These are phyloP conservation scores for Mycogone perniciosa DNA, from an alignment of 2,329 filamentous ascomycete genomes.

Conservation along the genomic window DNA sequence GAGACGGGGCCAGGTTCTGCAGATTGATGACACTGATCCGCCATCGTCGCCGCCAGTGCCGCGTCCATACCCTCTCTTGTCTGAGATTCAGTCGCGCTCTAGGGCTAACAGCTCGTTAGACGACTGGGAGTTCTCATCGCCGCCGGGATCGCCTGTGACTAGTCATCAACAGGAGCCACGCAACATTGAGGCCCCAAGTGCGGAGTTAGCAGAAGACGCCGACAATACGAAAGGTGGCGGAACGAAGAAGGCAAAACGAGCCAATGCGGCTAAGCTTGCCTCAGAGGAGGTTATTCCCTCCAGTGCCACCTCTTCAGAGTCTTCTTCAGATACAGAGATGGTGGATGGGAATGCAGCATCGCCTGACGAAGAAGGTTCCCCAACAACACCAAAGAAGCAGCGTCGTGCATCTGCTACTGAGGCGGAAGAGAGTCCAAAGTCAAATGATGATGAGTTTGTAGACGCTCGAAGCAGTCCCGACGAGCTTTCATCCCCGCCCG, in stretches of 20 bases:
- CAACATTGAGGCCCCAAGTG: constrained; percentile 13
- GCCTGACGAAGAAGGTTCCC: constrained; percentile 3
- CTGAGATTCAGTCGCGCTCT: constrained; percentile 46
- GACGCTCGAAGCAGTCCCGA: constrained; percentile 43
- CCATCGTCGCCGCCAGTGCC: constrained; percentile 55
- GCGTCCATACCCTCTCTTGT: constrained; percentile 44
- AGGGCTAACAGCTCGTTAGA: constrained; percentile 27
- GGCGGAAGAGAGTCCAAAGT: constrained; percentile 33
- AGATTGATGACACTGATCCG: constrained; percentile 44
- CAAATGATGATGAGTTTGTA: constrained; percentile 41
- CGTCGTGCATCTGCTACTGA: constrained; percentile 11
- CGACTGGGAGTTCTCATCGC: constrained; percentile 53
- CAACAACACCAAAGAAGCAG: constrained; percentile 16
- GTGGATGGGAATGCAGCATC: constrained; percentile 5
- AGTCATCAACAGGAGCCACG: constrained; percentile 21
- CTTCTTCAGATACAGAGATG: constrained; percentile 7
- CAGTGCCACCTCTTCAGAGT: constrained; percentile 15
- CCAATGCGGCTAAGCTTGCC: not conserved
- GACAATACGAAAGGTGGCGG: constrained; percentile 14
- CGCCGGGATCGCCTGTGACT: constrained; percentile 44
- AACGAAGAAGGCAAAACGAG: constrained; percentile 2
- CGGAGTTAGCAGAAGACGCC: constrained; percentile 11
- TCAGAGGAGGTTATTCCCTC: constrained; percentile 25
- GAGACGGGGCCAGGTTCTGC: constrained; percentile 45
- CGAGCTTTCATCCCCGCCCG: constrained; percentile 13